Base-by-base conservation (phyloP, 768 basidiomycete genomes). In the Collybiopsis confluens region DNA sequence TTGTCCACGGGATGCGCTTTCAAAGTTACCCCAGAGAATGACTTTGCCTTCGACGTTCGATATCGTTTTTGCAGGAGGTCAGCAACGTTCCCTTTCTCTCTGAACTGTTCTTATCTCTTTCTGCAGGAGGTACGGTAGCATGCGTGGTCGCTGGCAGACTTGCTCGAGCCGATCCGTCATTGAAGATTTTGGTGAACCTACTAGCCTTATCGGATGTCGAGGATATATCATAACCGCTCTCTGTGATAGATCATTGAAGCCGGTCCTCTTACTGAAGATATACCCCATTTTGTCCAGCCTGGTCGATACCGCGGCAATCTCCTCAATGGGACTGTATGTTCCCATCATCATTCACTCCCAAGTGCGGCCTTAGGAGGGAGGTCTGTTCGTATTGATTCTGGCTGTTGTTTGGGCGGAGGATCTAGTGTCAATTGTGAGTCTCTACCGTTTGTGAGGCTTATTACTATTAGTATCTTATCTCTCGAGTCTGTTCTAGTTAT, bases 351-450 rank as follows among this genome's bases (percentile, higher is more conserved):
- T 24, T 63, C 16, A 71, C 67, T 55, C 50, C 58, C 1, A 65
- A 68, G 21, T 59, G 75, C n/a, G 48, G 66, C 27, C 13, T 30
- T 62, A 7, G 67, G 59, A 1, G 73, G 71, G 0, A 73, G 79
- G 2, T 46, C 64, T 1, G 41, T 60, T 1, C 27, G 72, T 28
- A 62, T 71, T 1, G 67, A 65, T 4, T 62, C 62, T 5, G 79
- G 71, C 2, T 62, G 70, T 44, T 69, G 68, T 37, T 54, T 81
- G 1, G 79, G 79, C 2, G 79, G 79, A 0, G 78, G 79, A 0
- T 76, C 76, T 1, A 66, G 69, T 40, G 69, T 80, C 21, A 79
- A 79, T 50, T 73, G 77, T 77, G 36, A 45, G 16, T 30, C 9
- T 46, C 37, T 24, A 27, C n/a, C n/a, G n/a, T n/a, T n/a, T n/a